Evolutionary conservation across 176 grass and related monocot genomes (phyloP).

Genomic region (Hsuehochloa calcarea): DNA sequence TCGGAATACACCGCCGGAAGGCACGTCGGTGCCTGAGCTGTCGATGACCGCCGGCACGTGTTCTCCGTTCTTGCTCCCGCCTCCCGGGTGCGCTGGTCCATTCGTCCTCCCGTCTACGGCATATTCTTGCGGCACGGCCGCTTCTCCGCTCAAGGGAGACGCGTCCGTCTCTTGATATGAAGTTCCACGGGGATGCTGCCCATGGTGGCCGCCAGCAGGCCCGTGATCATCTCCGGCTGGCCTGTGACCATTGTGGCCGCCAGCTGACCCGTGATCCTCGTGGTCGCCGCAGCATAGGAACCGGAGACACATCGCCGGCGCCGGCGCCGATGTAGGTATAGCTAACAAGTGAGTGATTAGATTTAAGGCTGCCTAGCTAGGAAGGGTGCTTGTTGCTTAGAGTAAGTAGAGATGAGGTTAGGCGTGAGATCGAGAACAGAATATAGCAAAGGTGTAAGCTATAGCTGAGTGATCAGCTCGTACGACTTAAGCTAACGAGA

Average conservation of each 20-base stretch:
- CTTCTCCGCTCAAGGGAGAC: too few species aligned
- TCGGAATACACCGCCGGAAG: background rate
- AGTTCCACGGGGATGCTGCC: too few species aligned
- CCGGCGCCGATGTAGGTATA: background rate
- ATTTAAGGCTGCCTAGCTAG: background rate
- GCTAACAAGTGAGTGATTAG: background rate
- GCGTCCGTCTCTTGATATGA: background rate
- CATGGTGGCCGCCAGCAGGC: background rate
- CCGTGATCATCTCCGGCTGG: too few species aligned
- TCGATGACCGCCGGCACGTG: background rate
- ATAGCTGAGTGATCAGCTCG: background rate
- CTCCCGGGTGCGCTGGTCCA: background rate
- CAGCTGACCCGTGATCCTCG: background rate
- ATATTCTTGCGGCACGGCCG: too few species aligned
- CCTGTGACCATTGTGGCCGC: too few species aligned
- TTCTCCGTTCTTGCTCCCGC: background rate
- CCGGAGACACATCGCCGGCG: slow-evolving; percentile 25
- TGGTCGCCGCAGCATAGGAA: background rate
- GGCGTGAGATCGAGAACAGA: background rate
- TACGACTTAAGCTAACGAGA: background rate
- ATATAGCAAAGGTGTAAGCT: background rate
- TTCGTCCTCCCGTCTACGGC: too few species aligned
- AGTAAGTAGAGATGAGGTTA: background rate
- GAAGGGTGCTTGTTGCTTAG: background rate
- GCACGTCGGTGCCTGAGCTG: background rate